A percentile compares a stretch with the other conserved stretches of the same genome.
These are phyloP conservation scores for Penicillium freii DNA, from an alignment of 2,329 filamentous ascomycete species.

Conservation along the genomic window DNA sequence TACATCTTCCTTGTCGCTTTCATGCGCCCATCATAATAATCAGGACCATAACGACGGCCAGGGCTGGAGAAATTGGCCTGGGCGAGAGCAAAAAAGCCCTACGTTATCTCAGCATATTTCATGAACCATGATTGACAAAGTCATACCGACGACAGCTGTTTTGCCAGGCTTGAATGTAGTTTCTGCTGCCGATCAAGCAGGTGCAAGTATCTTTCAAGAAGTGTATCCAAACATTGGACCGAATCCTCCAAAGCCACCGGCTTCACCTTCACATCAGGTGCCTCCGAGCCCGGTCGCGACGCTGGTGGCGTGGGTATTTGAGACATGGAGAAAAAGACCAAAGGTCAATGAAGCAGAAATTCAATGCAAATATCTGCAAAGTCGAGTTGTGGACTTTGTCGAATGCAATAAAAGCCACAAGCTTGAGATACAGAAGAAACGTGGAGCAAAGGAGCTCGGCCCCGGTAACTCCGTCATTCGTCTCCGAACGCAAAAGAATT, in stretches of 20 bases:
- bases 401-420: background rate
- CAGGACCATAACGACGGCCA: conserved; percentile 47
- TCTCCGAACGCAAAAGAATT: conserved; percentile 38
- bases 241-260: conserved; percentile 26
- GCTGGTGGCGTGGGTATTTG: conserved; percentile 38
- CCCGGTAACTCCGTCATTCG: conserved; percentile 41
- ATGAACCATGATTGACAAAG: background rate
- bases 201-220: conserved; percentile 45
- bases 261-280: conserved; percentile 23
- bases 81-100: conserved; percentile 51
- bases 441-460: conserved; percentile 25
- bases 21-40: conserved; percentile 53
- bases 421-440: conserved; percentile 11
- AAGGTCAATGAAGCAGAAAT: background rate
- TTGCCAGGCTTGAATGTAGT: conserved; percentile 39
- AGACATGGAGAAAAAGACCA: conserved; percentile 22
- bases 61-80: conserved; percentile 50
- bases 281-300: conserved; percentile 32
- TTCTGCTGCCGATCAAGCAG: conserved; percentile 46
- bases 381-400: background rate
- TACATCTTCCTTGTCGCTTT: conserved; percentile 47
- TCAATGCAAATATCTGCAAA: background rate
- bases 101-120: conserved; percentile 23
- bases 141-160: conserved; percentile 41
- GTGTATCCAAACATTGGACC: conserved; percentile 37